phyloP scores from a whole-genome alignment of 148 eudicot species.

The Linanthus parryae region DNA sequence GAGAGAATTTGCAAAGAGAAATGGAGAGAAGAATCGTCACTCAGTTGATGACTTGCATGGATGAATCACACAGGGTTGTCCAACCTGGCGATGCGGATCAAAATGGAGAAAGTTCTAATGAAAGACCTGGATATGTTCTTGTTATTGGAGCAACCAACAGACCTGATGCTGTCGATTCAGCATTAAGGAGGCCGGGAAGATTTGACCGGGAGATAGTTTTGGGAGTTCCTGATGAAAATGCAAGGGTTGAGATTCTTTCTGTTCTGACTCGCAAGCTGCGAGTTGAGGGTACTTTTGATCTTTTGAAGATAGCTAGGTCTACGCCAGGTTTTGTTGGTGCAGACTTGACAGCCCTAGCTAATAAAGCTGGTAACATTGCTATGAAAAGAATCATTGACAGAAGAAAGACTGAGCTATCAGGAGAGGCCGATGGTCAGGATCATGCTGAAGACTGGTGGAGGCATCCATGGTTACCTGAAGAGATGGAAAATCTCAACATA shows the following conservation, averaged over 20 bases:
- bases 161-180: constrained; percentile 86
- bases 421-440: constrained; percentile 19
- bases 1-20: constrained; percentile 78
- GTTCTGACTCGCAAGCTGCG: constrained; percentile 48
- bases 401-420: constrained; percentile 40
- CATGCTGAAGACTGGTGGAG: constrained; percentile 63
- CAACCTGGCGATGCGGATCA: constrained; percentile 19
- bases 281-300: constrained; percentile 73
- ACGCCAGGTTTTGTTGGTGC: constrained; percentile 98
- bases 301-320: constrained; percentile 63
- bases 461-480: constrained; percentile 60
- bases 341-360: constrained; percentile 62
- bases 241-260: constrained; percentile 74
- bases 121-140: constrained; percentile 50
- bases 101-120: constrained; percentile 24
- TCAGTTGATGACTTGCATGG: constrained; percentile 93
- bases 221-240: constrained; percentile 85
- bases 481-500: constrained; percentile 51
- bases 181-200: constrained; percentile 84
- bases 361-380: constrained; percentile 83
- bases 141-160: constrained; percentile 93
- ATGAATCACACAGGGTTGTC: constrained; percentile 52
- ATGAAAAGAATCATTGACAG: constrained; percentile 65
- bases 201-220: constrained; percentile 75
- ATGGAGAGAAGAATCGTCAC: constrained; percentile 92